Evolutionary conservation across 2,329 filamentous ascomycete genomes (phyloP), one percentile per base, ranked within the genome.

Genomic region (Fusarium albidum): DNA sequence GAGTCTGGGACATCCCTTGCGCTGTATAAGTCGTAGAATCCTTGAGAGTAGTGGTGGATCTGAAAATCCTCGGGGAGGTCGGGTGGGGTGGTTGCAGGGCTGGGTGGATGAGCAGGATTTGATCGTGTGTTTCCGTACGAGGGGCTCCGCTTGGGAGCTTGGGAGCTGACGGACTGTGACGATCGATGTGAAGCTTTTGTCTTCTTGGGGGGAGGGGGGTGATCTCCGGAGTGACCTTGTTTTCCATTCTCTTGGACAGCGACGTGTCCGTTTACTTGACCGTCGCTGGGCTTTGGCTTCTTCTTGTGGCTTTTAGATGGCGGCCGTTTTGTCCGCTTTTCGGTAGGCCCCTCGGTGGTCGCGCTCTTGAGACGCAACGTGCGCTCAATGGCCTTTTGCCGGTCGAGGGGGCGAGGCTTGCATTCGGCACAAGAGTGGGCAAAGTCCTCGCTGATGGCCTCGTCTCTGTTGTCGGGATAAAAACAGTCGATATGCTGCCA

Each of bases 401-500:
- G 79, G 71, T 98, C 90, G 66, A 97, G 75, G 14, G 78, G 76
- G 58, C 92, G 84, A 14, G 93, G 92, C 55, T 89, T 86, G 78
- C 95, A 99, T 66, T 96, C 92, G 67, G 87, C 86, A 77, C 95
- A 99, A 49, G 88, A 91, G 77, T 99, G 94, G 50, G 90, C 81
- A 68, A 88, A 90, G 66, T 86, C 82, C 53, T 85, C 81, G 79
- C 88, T 75, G 73, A 93, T 76, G 77, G 90, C 82, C 80, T 90
- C 81, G 73, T 87, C 83, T 70, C 85, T 83, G 66, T 91, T 90
- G 60, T 84, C 74, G 17, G 85, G 85, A 72, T 98, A 98, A 77
- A 96, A 98, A 77, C 95, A 99, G 71, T 92, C 88, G 68, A 96
- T 96, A 75, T 99, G 95, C 76, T 99, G 95, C 95, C 95, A 99